phyloP scores from a whole-genome alignment of 2,329 filamentous ascomycete genomes.

The Xylaria sp. region DNA sequence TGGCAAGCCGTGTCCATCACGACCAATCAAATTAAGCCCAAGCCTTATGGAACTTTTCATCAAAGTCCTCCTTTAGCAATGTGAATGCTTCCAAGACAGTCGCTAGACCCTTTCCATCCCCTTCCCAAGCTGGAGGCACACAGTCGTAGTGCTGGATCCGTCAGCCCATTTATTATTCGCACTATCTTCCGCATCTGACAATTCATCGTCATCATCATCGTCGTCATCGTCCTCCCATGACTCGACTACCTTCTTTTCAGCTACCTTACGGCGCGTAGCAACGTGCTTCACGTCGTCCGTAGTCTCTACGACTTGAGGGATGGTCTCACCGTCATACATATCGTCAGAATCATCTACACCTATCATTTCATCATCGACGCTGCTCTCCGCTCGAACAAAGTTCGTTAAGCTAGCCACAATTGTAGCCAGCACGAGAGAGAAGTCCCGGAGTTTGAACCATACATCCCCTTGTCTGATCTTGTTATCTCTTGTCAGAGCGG shows the following conservation, averaged over 20 bases:
- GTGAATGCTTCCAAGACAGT: conserved; percentile 66
- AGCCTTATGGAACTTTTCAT: conserved; percentile 66
- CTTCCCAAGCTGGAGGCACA: conserved; percentile 14
- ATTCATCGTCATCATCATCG: conserved; percentile 39
- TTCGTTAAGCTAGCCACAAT: conserved; percentile 70
- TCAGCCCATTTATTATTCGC: not conserved
- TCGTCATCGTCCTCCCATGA: conserved; percentile 52
- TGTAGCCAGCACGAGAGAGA: conserved; percentile 66
- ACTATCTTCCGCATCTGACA: conserved; percentile 25
- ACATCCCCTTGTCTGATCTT: conserved; percentile 69
- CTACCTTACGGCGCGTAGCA: conserved; percentile 21
- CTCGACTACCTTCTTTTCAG: conserved; percentile 54
- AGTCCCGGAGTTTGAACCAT: conserved; percentile 73
- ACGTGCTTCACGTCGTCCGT: not conserved
- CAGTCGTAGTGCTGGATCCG: not conserved
- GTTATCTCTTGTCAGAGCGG: conserved; percentile 67
- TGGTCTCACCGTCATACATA: conserved; percentile 34
- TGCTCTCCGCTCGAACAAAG: conserved; percentile 57
- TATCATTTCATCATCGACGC: conserved; percentile 53
- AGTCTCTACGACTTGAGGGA: not conserved
- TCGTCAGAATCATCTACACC: conserved; percentile 48
- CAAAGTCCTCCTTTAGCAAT: conserved; percentile 63
- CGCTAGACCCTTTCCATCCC: conserved; percentile 54
- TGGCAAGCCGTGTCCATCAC: no score
- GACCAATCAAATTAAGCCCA: conserved; percentile 54